Conservation (phyloP, 257 asterid species). For the Fraxinus excelsior region DNA sequence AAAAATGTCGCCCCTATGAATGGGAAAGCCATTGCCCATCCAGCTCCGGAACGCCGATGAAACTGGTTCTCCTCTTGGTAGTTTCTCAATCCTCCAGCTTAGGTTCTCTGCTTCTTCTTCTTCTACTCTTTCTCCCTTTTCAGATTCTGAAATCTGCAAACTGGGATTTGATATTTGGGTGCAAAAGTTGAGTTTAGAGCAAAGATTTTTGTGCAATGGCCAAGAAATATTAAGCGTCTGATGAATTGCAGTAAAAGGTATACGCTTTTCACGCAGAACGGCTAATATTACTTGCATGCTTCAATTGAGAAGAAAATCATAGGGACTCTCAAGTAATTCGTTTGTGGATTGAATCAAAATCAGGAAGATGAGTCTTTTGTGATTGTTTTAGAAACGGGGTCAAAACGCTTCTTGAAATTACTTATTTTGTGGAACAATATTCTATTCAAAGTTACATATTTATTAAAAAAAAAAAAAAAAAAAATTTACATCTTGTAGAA, state of each 20-base stretch:
- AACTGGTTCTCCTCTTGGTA: constrained; percentile 55
- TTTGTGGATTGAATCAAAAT: not conserved
- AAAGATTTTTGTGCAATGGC: constrained; percentile 22
- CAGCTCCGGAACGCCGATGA: constrained; percentile 79
- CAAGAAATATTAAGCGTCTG: constrained; percentile 42
- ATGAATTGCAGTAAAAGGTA: constrained; percentile 43
- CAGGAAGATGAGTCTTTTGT: too few species aligned
- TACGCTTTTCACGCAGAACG: constrained; percentile 31
- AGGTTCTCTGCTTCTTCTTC: constrained; percentile 45
- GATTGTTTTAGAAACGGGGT: too few species aligned
- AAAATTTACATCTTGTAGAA: too few species aligned
- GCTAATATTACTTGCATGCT: constrained; percentile 45
- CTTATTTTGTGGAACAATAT: too few species aligned
- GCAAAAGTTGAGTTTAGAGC: constrained; percentile 35
- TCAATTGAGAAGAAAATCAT: constrained; percentile 13
- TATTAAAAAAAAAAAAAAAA: too few species aligned
- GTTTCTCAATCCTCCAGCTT: constrained; percentile 68
- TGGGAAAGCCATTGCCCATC: constrained; percentile 95
- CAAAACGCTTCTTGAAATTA: not conserved
- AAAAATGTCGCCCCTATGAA: constrained; percentile 74
- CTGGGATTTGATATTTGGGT: constrained; percentile 26
- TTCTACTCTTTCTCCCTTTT: constrained; percentile 26
- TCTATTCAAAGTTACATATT: too few species aligned
- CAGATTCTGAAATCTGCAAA: constrained; percentile 35
- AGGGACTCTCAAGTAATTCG: not conserved